Evolutionary conservation across 768 basidiomycete species (phyloP), one percentile per base, ranked within the genome.

Genomic region (Tulasnella sp.): DNA sequence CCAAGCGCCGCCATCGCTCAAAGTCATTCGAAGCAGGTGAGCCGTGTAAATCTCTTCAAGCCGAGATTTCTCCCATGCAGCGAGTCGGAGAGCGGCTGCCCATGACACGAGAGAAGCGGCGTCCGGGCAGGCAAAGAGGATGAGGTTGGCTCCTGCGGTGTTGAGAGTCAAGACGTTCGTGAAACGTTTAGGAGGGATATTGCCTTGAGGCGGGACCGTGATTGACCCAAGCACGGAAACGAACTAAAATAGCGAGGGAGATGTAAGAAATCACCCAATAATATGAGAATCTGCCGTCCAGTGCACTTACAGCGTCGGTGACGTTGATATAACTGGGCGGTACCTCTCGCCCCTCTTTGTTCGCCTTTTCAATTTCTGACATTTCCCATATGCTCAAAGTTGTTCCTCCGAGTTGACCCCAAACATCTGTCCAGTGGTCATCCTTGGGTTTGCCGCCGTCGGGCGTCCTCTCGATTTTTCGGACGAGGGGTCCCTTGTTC

Each of bases 11-110:
- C 76, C 81, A 62, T 83, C 82, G 70, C 82, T 83, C 62, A 91
- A 79, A n/a, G 86, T 90, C 77, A 90, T 92, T 68, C 93, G 86
- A 75, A 98, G 86, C 59, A 98, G 81, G 81, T 98, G 93, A 5
- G 94, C 95, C 0, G 97, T 98, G 79, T 98, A 98, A 73, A 99
- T 94, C 82, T 99, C 96, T 80, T 97, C 94, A 17, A 98, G 84
- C 52, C 94, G 88, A 1, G 92, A 90, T 78, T 95, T 94, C 81
- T 99, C 97, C 94, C 95, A 99, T 67, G 91, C 86, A 11, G 90
- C 88, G 5, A 99, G 84, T 19, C 97, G 89, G 41, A 98, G 83
- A 5, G 94, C 94, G 29, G 93, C 89, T 7, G 92, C 89, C 96
- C 96, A 98, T n/a, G 90, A 88, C 37, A 90, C 83, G 69, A 95